phyloP scores from a whole-genome alignment of 352 stramenopile species.

The Globisporangium camurandrum region DNA sequence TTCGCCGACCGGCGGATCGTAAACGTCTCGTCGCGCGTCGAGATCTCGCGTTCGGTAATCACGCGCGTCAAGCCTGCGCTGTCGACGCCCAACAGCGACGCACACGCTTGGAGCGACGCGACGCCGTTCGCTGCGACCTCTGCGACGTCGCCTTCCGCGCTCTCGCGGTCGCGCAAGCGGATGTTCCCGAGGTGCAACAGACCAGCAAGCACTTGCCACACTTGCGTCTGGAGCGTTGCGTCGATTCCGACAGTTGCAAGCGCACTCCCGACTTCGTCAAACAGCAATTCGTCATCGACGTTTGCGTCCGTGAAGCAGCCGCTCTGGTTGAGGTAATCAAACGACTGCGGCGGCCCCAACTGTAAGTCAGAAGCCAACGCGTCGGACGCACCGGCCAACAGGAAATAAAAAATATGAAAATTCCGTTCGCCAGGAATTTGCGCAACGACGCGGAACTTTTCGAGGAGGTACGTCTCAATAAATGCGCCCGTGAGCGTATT shows the following conservation, averaged over 20 bases:
- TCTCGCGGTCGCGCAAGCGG: constrained; percentile 66
- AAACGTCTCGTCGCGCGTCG: constrained; percentile 72
- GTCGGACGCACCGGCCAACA: constrained; percentile 69
- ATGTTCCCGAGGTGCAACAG: constrained; percentile 83
- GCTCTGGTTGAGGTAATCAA: constrained; percentile 84
- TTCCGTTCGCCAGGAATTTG: constrained; percentile 85
- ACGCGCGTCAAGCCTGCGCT: constrained; percentile 46
- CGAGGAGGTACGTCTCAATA: constrained; percentile 85
- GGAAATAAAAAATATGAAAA: constrained; percentile 90
- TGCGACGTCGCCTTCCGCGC: constrained; percentile 64
- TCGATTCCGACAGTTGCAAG: constrained; percentile 75
- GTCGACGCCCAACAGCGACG: constrained; percentile 72
- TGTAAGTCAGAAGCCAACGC: constrained; percentile 49
- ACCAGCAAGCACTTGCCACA: constrained; percentile 72
- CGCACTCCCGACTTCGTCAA: constrained; percentile 76
- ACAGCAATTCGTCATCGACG: constrained; percentile 82
- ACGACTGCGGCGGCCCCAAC: constrained; percentile 47
- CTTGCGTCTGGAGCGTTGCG: constrained; percentile 49
- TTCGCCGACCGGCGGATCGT: constrained; percentile 71
- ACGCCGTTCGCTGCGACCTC: constrained; percentile 52
- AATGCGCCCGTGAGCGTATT: constrained; percentile 73
- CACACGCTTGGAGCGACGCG: constrained; percentile 44
- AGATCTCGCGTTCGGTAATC: constrained; percentile 77
- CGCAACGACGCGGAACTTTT: constrained; percentile 86
- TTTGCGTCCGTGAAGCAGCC: constrained; percentile 76